Percentiles rank a stretch among this genome's conserved stretches.
These are phyloP conservation scores for Nitzschia palea DNA, from an alignment of 108 stramenopile species.

Conservation along the genomic window DNA sequence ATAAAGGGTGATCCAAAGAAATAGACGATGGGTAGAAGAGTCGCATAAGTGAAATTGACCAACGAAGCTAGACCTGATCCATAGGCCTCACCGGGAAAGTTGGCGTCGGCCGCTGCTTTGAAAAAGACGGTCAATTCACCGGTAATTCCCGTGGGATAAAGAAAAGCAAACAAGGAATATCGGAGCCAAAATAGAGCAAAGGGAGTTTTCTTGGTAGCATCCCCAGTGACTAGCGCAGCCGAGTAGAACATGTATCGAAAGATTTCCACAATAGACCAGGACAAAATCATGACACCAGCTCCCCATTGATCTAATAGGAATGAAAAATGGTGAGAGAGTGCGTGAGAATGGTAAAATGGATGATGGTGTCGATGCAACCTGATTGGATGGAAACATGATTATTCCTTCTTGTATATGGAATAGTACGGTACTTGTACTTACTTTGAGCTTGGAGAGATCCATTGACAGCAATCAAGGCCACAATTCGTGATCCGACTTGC, in stretches of 20 bases:
- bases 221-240: conserved; percentile 78
- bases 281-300: conserved; percentile 83
- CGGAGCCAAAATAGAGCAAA: conserved; percentile 96
- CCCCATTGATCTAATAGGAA: conserved; percentile 71
- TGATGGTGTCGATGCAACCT: too few species aligned
- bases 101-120: conserved; percentile 55
- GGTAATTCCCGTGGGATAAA: conserved; percentile 95
- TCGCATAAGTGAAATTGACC: conserved; percentile 48
- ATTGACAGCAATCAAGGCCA: conserved; percentile 72
- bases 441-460: conserved; percentile 72
- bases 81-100: conserved; percentile 31
- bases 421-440: conserved; percentile 46
- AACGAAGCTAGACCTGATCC: conserved; percentile 39
- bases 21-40: conserved; percentile 75
- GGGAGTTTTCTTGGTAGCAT: conserved; percentile 86
- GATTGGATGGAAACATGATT: too few species aligned
- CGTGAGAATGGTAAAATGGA: too few species aligned
- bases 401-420: too few species aligned
- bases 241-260: conserved; percentile 96
- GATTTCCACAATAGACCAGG: conserved; percentile 90
- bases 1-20: conserved; percentile 87
- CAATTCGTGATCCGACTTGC: conserved; percentile 90
- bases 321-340: not conserved
- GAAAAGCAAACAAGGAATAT: conserved; percentile 92
- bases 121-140: conserved; percentile 89